Conservation (phyloP, 305 asterid species). For the Solanum hybrid region DNA sequence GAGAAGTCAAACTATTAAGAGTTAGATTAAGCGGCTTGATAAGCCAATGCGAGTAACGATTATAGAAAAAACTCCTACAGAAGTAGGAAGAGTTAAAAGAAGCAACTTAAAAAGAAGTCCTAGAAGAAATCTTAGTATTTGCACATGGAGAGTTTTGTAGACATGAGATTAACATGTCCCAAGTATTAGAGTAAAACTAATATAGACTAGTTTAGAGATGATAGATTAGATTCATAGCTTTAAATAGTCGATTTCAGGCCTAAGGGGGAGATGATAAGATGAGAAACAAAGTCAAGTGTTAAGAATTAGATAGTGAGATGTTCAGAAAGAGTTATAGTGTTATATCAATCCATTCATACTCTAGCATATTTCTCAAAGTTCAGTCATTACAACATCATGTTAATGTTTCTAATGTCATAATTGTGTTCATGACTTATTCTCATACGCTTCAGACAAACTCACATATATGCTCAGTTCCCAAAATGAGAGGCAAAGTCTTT, state of each 20-base stretch:
- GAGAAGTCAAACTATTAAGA: neutral
- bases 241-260: neutral
- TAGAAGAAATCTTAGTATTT: neutral
- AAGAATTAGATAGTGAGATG: neutral
- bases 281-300: neutral
- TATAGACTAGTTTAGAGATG: neutral
- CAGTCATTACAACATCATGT: neutral
- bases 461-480: neutral
- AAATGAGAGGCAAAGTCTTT: neutral
- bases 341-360: neutral
- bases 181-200: neutral
- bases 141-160: neutral
- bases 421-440: neutral
- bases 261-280: neutral
- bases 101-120: neutral
- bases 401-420: too few species aligned
- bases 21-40: neutral
- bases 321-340: neutral
- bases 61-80: too few species aligned
- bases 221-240: neutral
- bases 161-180: neutral
- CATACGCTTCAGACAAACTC: neutral
- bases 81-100: neutral
- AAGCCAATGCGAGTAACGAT: neutral
- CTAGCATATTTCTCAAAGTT: neutral